phyloP scores from a whole-genome alignment of 192 early-diverging fungal genomes.

The Entomortierella beljakovae region DNA sequence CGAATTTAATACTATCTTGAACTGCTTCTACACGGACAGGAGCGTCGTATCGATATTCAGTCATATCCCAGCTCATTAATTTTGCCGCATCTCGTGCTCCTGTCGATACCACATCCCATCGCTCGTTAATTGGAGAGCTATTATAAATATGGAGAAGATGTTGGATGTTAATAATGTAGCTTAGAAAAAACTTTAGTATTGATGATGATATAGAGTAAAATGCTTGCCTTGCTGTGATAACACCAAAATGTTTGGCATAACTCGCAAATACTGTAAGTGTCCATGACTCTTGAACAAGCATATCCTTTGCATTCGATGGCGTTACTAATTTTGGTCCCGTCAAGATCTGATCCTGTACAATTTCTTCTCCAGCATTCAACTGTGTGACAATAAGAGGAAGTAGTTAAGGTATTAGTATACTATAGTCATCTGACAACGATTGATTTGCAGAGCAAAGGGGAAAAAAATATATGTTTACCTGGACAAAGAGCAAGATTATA shows the following conservation, averaged over 20 bases:
- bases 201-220: background rate
- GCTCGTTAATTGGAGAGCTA: slow-evolving; percentile 25
- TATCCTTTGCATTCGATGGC: slow-evolving; percentile 12
- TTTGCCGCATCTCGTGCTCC: slow-evolving; percentile 40
- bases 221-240: slow-evolving; percentile 44
- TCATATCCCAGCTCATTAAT: slow-evolving; percentile 43
- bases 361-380: slow-evolving; percentile 29
- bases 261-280: background rate
- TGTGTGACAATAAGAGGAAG: too few species aligned
- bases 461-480: slow-evolving; percentile 18
- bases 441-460: background rate
- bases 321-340: slow-evolving; percentile 43
- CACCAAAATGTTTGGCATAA: slow-evolving; percentile 2
- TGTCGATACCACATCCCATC: slow-evolving; percentile 33
- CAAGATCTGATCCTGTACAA: slow-evolving; percentile 22
- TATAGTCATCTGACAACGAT: background rate
- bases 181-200: too few species aligned
- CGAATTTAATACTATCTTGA: slow-evolving; percentile 20
- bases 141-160: background rate
- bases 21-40: slow-evolving; percentile 21
- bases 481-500: slow-evolving; percentile 28
- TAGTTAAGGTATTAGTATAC: background rate
- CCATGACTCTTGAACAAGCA: slow-evolving; percentile 39
- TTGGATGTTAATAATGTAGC: background rate
- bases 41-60: slow-evolving; percentile 40